Base-by-base conservation (phyloP, 441 rosid species). In the Gossypium gossypioides region DNA sequence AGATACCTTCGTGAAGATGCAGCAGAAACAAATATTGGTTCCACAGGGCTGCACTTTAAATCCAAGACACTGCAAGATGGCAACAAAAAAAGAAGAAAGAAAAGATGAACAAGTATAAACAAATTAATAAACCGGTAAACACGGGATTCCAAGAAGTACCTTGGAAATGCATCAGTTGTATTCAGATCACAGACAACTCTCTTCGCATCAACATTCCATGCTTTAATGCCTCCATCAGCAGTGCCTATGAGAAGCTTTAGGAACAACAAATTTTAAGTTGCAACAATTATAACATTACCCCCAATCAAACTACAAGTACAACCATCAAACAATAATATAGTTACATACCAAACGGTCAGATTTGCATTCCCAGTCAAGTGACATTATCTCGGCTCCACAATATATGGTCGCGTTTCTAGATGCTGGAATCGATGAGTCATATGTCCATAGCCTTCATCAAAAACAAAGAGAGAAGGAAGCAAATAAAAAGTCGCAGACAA, bases 341-440 rank as follows among this genome's bases (percentile, higher is more conserved):
- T 40, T 34, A 37, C 81, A 72, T 82, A 87, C 93, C 89, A 89
- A 72, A 71, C 93, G 91, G 71, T 87, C 86, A 70, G 93, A 89
- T 84, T 89, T 89, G 75, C 91, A 87, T 44, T 87, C 93, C 93
- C 93, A 89, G 76, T 87, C 93, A 72, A 89, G 88, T 0, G 91
- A 85, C 86, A 84, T 78, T 68, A 89, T 85, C 84, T 86, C 88
- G 22, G 89, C 78, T 68, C 93, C 91, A 66, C 93, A 89, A 71
- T 89, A 89, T 71, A 89, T 87, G 52, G 93, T 89, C 62, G 93
- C 93, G 82, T 89, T 89, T 81, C 93, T 89, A 68, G 93, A 83
- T 62, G 91, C 80, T 40, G 93, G 78, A 61, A 86, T 77, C 69
- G 89, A 79, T 42, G 91, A 84, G 68, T 89, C 93, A 77, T 89